Evolutionary conservation across 306 rosid genomes (phyloP).

Genomic region (Hippophae rhamnoides): DNA sequence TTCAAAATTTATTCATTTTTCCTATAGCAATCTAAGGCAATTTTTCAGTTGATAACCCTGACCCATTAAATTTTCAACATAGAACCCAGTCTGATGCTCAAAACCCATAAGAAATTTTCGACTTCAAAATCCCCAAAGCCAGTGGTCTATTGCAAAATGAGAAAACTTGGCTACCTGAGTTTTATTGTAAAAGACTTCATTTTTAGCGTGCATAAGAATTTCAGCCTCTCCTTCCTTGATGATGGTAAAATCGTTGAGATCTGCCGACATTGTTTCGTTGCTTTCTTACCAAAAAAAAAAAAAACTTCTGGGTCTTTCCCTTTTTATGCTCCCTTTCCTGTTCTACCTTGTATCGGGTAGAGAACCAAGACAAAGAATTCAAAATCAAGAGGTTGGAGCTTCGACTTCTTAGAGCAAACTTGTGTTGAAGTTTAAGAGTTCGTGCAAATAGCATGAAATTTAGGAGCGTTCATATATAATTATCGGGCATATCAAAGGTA

Average conservation of each 20-base stretch:
- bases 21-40: neutral
- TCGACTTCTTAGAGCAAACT: too few relatives aligned
- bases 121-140: slow-evolving; percentile 11
- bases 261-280: slow-evolving; percentile 44
- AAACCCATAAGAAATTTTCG: neutral
- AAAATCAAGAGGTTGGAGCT: too few relatives aligned
- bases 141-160: slow-evolving; percentile 4
- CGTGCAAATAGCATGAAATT: too few relatives aligned
- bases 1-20: too few relatives aligned
- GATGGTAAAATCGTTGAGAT: slow-evolving; percentile 55
- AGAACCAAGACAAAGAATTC: too few relatives aligned
- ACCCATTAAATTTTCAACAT: slow-evolving; percentile 2
- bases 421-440: too few relatives aligned
- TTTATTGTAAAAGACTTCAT: slow-evolving; percentile 80
- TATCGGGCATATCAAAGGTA: too few relatives aligned
- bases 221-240: slow-evolving; percentile 98
- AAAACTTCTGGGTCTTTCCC: slow-evolving; percentile 19
- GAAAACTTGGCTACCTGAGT: slow-evolving; percentile 58
- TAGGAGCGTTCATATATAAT: too few relatives aligned
- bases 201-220: slow-evolving; percentile 87
- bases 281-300: slow-evolving; percentile 22
- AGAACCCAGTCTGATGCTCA: neutral
- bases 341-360: too few relatives aligned
- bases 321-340: slow-evolving; percentile 1
- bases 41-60: neutral